Evolutionary conservation across 352 stramenopile genomes (phyloP).

Genomic region (Saprolegnia diclina): DNA sequence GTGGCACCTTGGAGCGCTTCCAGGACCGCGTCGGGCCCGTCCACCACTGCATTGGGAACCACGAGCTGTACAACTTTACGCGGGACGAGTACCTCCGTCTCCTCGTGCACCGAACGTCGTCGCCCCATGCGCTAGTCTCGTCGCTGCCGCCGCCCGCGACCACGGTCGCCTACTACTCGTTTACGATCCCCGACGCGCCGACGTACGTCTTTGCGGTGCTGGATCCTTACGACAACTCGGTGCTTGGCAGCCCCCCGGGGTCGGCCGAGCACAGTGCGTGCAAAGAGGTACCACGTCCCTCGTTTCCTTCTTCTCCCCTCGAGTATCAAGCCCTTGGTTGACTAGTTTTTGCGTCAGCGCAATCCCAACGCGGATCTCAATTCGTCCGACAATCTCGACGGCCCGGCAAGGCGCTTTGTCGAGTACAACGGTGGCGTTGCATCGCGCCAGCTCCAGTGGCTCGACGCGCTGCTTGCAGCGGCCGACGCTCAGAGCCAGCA

Average conservation of each 20-base stretch:
- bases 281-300: not conserved
- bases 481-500: slow-evolving; percentile 36
- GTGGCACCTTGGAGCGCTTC: slow-evolving; percentile 42
- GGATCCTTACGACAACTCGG: slow-evolving; percentile 63
- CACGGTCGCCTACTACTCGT: slow-evolving; percentile 52
- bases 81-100: slow-evolving; percentile 39
- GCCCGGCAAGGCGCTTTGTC: slow-evolving; percentile 49
- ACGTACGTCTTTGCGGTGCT: slow-evolving; percentile 59
- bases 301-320: not conserved
- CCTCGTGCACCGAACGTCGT: slow-evolving; percentile 34
- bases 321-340: not conserved
- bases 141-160: not conserved
- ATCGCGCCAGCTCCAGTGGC: slow-evolving; percentile 48
- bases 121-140: slow-evolving; percentile 13
- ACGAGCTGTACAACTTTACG: slow-evolving; percentile 81
- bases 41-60: slow-evolving; percentile 77
- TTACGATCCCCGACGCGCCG: slow-evolving; percentile 37
- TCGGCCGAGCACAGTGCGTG: slow-evolving; percentile 48
- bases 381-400: slow-evolving; percentile 48
- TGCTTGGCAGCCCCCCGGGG: slow-evolving; percentile 41
- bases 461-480: slow-evolving; percentile 35
- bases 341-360: slow-evolving; percentile 33
- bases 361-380: slow-evolving; percentile 78
- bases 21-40: slow-evolving; percentile 43
- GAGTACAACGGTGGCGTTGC: slow-evolving; percentile 68